phyloP scores from a whole-genome alignment of 768 basidiomycete species.

The Leccinellum luteum region DNA sequence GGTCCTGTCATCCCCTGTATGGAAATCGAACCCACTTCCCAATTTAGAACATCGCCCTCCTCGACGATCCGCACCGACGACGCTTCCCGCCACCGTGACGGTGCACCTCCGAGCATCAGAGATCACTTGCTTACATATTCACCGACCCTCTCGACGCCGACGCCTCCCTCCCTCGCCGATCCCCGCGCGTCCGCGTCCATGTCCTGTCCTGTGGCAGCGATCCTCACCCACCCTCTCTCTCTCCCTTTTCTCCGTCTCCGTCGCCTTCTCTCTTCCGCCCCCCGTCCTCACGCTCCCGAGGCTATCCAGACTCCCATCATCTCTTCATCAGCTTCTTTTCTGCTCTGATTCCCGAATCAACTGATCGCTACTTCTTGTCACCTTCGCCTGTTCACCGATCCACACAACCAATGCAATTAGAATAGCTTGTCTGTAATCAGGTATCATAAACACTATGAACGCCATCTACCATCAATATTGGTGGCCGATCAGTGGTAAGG shows the following conservation, averaged over 20 bases:
- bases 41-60: slow-evolving; percentile 16
- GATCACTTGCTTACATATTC: slow-evolving; percentile 23
- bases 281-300: slow-evolving; percentile 15
- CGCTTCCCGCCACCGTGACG: slow-evolving; percentile 7
- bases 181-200: slow-evolving; percentile 8
- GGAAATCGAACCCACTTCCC: slow-evolving; percentile 19
- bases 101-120: slow-evolving; percentile 4
- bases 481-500: slow-evolving; percentile 20
- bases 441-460: slow-evolving; percentile 32
- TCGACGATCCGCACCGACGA: slow-evolving; percentile 33
- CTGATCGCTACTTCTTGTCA: slow-evolving; percentile 13
- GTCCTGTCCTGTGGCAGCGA: neutral
- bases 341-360: slow-evolving; percentile 15
- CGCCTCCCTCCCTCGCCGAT: slow-evolving; percentile 19
- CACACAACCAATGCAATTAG: slow-evolving; percentile 20
- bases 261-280: slow-evolving; percentile 6
- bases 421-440: slow-evolving; percentile 29
- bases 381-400: slow-evolving; percentile 1
- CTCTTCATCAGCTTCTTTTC: slow-evolving; percentile 18
- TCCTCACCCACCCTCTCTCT: slow-evolving; percentile 4
- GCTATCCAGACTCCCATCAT: slow-evolving; percentile 5
- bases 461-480: slow-evolving; percentile 11
- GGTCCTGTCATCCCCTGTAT: slow-evolving; percentile 24
- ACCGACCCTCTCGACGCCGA: slow-evolving; percentile 20
- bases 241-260: slow-evolving; percentile 18